Evolutionary conservation across 139 green algal genomes (phyloP), one percentile per base, ranked within the genome.

Genomic region (Micromonas commoda): DNA sequence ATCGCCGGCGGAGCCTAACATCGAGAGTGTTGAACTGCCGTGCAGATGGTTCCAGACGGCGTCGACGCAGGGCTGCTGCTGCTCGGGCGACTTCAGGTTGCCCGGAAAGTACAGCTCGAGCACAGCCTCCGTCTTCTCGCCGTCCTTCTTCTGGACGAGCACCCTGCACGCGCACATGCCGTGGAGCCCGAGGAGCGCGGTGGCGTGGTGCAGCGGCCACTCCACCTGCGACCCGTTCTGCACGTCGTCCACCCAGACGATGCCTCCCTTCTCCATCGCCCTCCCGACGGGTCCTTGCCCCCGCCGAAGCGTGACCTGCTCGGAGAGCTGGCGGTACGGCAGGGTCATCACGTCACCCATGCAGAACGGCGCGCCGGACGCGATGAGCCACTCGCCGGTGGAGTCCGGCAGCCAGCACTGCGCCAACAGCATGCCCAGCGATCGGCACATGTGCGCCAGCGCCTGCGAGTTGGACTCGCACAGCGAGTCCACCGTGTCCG

Each of bases 171-270:
- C 19, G 68, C 68, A 75, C 35, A 61, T 26, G 38, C 37, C 68
- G 24, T 39, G 37, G 5, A 75, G 29, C 29, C 33, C 23, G 68
- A 75, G 68, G 24, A 75, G 6, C 23, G 29, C 29, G 31, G 26
- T 61, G 37, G 68, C 24, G 68, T 75, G 68, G 24, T 75, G 31
- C 6, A 75, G 6, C 4, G 37, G 37, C 23, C 31, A 63, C 19
- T 75, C 68, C 13, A 38, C 19, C 21, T 63, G 68, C 4, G 34
- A 61, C 2, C n/a, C 33, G 19, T 38, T 75, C 20, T 63, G 31
- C 20, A 75, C 31, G 37, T 75, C 68, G 68, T 75, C 26, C 1
- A 75, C 16, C 68, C 68, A 75, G 31, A 75, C 61, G 4, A 75
- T 63, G 2, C 21, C 35, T 24, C 38, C 68, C 23, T 63, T 60